phyloP scores from a whole-genome alignment of 2,329 filamentous ascomycete species.

The Stachybotrys elegans region DNA sequence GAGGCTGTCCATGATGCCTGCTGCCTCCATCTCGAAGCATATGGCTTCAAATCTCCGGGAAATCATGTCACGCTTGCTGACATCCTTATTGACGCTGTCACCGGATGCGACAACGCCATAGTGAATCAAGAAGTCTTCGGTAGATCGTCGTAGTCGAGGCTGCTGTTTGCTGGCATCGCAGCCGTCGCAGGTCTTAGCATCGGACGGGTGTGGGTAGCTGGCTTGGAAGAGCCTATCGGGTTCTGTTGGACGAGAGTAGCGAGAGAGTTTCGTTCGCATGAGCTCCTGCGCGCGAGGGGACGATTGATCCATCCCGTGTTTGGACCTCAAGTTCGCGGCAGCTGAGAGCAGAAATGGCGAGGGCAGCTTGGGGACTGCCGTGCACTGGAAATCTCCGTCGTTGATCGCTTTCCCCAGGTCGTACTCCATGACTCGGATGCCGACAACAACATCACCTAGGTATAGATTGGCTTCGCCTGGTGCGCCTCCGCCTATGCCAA shows the following conservation, averaged over 20 bases:
- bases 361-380: not conserved
- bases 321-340: not conserved
- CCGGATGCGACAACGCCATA: constrained; percentile 9
- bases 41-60: not conserved
- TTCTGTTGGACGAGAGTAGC: not conserved
- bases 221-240: not conserved
- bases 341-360: not conserved
- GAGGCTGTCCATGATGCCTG: constrained; percentile 15
- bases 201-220: not conserved
- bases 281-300: not conserved
- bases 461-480: constrained; percentile 8
- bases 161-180: not conserved
- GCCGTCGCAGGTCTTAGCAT: not conserved
- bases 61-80: constrained; percentile 1
- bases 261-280: not conserved
- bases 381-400: not conserved
- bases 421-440: not conserved
- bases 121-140: constrained; percentile 1
- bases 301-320: not conserved
- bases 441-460: constrained; percentile 1
- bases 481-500: constrained; percentile 21
- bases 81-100: constrained; percentile 6
- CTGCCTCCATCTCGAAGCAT: constrained; percentile 22
- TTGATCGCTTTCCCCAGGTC: constrained; percentile 1
- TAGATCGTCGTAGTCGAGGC: not conserved